Evolutionary conservation across 306 rosid species (phyloP), one percentile per base, ranked within the genome.

Genomic region (Quercus agrifolia): DNA sequence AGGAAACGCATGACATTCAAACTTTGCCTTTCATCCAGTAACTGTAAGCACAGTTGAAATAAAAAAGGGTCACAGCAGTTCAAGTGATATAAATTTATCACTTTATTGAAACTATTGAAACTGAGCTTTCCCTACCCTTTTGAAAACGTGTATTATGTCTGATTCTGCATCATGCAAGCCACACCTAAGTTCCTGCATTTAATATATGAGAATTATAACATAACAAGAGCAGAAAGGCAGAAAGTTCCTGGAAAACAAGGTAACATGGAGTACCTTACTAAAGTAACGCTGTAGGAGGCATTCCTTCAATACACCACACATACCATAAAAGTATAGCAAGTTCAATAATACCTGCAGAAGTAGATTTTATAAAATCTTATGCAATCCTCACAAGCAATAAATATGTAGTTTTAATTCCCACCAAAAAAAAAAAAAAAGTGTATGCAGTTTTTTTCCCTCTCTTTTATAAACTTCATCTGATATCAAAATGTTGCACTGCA

Each of bases 261-360:
- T 51, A 25, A 56, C 46, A 1, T 75, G 35, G 75, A 17, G 51
- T 84, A 92, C 97, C 94, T 91, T 91, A 70, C 96, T 89, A 78
- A 93, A 93, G 85, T 93, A 91, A 41, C 97, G 96, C 79, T 91
- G 94, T 74, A 93, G 89, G 66, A 93, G 96, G 85, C 96, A 91
- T 81, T 93, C 96, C 92, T 93, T 93, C 83, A 91, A 78, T 59
- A 93, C 81, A 78, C 89, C 84, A 35, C 94, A 89, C 97, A 91
- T 93, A 62, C 97, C 97, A 76, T 92, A 92, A 76, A 90, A 92
- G 90, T 90, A 92, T 13, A 89, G 76, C 70, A 92, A 76, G 72
- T 91, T 93, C 90, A 88, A 57, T 73, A 93, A 83, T n/a, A 93
- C 91, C 97, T 93, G 90, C 76, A 70, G 25, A 59, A 74, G 49